Conservation (phyloP, 2,329 filamentous ascomycete species). For the Diaporthe destruens region DNA sequence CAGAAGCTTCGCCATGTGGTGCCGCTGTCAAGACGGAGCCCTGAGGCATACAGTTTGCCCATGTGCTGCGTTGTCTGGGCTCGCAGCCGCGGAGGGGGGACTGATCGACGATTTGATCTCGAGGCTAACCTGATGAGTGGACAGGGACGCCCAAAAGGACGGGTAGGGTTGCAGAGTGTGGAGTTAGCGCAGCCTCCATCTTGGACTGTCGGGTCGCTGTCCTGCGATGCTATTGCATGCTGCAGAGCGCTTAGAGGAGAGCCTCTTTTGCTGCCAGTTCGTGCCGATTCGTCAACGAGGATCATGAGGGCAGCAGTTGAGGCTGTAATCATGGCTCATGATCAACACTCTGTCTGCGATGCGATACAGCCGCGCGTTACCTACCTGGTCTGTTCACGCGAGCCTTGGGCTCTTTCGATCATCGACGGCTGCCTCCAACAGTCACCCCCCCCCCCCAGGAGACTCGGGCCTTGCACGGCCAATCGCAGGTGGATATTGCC, state of each 20-base stretch:
- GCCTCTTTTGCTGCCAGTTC: background rate
- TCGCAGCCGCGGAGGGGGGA: conserved; percentile 1
- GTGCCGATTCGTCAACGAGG: conserved; percentile 6
- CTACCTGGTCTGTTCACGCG: background rate
- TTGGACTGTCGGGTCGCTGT: conserved; percentile 12
- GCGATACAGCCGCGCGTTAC: conserved; percentile 19
- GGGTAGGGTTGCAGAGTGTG: conserved; percentile 34
- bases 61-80: conserved; percentile 7
- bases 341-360: conserved; percentile 7
- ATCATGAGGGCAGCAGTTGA: background rate
- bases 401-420: background rate
- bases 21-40: background rate
- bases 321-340: background rate
- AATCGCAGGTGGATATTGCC: conserved; percentile 6
- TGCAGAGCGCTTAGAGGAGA: conserved; percentile 13
- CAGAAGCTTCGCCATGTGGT: background rate
- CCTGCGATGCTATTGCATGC: conserved; percentile 30
- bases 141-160: conserved; percentile 14
- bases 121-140: conserved; percentile 30
- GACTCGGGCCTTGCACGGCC: background rate
- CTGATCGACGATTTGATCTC: conserved; percentile 27
- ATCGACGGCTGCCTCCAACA: conserved; percentile 14
- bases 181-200: conserved; percentile 26
- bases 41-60: background rate
- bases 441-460: no score